These are phyloP conservation scores for Chlorella sorokiniana DNA, from an alignment of 139 green algal genomes.

Conservation along the genomic window DNA sequence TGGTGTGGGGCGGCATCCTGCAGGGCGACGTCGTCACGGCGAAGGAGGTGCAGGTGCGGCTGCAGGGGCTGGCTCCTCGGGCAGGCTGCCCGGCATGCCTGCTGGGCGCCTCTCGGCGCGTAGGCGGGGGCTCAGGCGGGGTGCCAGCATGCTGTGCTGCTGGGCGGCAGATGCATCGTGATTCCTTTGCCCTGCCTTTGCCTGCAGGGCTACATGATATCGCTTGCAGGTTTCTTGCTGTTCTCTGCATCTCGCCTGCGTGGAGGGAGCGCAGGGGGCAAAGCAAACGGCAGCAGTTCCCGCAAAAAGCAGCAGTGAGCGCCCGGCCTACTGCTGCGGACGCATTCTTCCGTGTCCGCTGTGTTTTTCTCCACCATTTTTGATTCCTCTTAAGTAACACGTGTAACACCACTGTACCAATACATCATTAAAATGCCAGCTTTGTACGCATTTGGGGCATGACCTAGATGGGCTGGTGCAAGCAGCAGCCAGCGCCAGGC, in stretches of 20 bases:
- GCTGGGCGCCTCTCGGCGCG: no score
- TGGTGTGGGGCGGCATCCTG: conserved; percentile 43
- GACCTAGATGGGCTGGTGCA: no score
- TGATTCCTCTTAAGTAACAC: no score
- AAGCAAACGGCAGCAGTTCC: background rate
- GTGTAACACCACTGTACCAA: no score
- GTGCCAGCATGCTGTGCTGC: background rate
- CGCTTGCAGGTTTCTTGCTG: conserved; percentile 11
- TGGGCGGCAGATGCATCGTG: background rate
- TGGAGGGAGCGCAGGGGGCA: no score
- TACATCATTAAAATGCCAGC: no score
- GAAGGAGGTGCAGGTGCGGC: conserved; percentile 26
- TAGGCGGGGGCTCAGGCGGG: no score
- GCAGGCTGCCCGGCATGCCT: background rate
- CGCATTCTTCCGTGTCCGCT: background rate
- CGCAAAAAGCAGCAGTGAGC: conserved; percentile 2
- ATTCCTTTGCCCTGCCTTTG: background rate
- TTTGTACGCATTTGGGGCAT: no score
- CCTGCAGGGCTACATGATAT: conserved; percentile 19
- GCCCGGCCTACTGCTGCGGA: background rate
- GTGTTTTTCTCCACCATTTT: background rate
- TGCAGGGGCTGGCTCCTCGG: background rate
- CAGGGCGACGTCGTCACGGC: conserved; percentile 37
- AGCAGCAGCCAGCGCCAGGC: no score
- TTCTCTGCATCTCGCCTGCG: conserved; percentile 11